phyloP scores from a whole-genome alignment of 306 rosid species.

The Cicer arietinum region DNA sequence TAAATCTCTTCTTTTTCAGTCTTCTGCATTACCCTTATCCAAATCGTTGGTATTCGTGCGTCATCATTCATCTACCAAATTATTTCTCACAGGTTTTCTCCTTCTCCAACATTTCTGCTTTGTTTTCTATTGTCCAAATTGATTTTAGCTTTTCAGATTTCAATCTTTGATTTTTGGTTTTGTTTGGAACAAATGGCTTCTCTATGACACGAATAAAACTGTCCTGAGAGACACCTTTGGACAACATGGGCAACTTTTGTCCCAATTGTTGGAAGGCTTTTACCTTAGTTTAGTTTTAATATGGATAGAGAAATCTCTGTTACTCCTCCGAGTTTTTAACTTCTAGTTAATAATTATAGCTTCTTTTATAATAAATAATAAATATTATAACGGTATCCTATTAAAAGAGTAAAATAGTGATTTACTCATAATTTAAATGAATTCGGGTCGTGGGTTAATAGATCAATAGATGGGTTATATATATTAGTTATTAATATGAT shows the following conservation, averaged over 20 bases:
- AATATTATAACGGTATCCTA: too few relatives aligned
- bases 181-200: conserved; percentile 55
- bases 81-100: conserved; percentile 62
- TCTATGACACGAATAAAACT: conserved; percentile 70
- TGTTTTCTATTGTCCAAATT: not conserved
- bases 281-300: too few relatives aligned
- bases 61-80: conserved; percentile 48
- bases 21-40: conserved; percentile 15
- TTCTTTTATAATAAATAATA: too few relatives aligned
- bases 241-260: conserved; percentile 50
- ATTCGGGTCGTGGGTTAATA: too few relatives aligned
- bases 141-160: not conserved
- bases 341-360: too few relatives aligned
- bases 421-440: too few relatives aligned
- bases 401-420: too few relatives aligned
- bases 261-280: too few relatives aligned
- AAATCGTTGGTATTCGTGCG: conserved; percentile 41
- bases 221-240: conserved; percentile 61
- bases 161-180: not conserved
- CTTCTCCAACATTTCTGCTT: conserved; percentile 1
- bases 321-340: too few relatives aligned
- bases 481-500: too few relatives aligned
- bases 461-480: too few relatives aligned
- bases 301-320: too few relatives aligned
- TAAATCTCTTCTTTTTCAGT: conserved; percentile 35